Evolutionary conservation across 306 rosid species (phyloP).

Genomic region (Glycine latifolia): DNA sequence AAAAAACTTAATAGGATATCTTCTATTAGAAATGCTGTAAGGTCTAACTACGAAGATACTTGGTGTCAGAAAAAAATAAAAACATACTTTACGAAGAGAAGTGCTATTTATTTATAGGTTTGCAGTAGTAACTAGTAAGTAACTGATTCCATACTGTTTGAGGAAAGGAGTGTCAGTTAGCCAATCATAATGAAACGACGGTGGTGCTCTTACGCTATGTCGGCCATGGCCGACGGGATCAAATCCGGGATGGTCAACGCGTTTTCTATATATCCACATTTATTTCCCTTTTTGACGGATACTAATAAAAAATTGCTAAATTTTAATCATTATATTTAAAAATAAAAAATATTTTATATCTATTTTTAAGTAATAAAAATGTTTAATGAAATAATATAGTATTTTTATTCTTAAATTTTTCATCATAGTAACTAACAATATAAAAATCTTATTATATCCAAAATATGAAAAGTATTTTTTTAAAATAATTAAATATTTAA

Average conservation of each 20-base stretch:
- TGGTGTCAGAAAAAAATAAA: no score
- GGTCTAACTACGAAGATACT: no score
- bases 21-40: no score
- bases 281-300: no score
- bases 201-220: constrained; percentile 33
- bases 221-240: not conserved
- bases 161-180: constrained; percentile 1
- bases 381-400: no score
- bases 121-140: not conserved
- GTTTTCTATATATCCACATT: constrained; percentile 5
- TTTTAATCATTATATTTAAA: not conserved
- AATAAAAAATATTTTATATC: not conserved
- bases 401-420: not conserved
- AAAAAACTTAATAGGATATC: no score
- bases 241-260: constrained; percentile 18
- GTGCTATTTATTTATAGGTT: not conserved
- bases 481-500: not conserved
- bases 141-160: not conserved
- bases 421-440: not conserved
- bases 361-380: no score
- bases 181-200: constrained; percentile 27
- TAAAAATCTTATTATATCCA: not conserved
- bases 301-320: no score
- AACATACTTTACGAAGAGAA: not conserved
- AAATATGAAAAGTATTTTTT: not conserved